Conservation (phyloP, 2,329 filamentous ascomycete species). For the Zalaria sp. region DNA sequence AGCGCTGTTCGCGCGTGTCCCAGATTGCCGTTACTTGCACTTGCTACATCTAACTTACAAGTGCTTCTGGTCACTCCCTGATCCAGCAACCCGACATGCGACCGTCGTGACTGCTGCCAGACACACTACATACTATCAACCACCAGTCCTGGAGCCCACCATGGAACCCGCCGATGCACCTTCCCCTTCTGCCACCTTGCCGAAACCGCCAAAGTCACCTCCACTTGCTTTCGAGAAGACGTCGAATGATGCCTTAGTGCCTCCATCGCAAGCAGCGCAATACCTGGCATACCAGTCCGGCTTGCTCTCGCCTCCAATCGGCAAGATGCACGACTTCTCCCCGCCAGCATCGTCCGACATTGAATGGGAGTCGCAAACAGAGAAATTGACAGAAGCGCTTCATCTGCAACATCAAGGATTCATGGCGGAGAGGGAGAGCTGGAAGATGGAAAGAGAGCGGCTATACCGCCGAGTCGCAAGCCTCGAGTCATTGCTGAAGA, state of each 20-base stretch:
- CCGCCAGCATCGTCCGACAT: constrained; percentile 5
- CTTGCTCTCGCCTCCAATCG: constrained; percentile 1
- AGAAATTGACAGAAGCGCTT: constrained; percentile 19
- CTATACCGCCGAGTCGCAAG: constrained; percentile 18
- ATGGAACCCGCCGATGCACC: too few relatives aligned
- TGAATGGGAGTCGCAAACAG: constrained; percentile 18
- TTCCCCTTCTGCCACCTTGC: background rate
- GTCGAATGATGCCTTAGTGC: constrained; percentile 19
- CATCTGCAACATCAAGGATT: constrained; percentile 19
- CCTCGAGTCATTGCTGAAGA: constrained; percentile 19
- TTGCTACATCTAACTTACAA: too few relatives aligned
- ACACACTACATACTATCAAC: too few relatives aligned
- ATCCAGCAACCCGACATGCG: too few relatives aligned
- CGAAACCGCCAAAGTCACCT: constrained; percentile 15
- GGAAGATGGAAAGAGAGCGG: constrained; percentile 17
- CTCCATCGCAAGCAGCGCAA: constrained; percentile 6
- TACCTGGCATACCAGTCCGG: constrained; percentile 3
- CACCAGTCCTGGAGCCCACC: too few relatives aligned
- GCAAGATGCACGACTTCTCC: background rate
- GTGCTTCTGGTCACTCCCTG: too few relatives aligned
- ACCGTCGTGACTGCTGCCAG: too few relatives aligned
- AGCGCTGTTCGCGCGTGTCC: too few relatives aligned
- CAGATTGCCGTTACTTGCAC: too few relatives aligned
- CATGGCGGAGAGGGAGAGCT: constrained; percentile 18
- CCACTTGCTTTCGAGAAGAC: constrained; percentile 20